Evolutionary conservation across 1,284 basidiomycete genomes (phyloP), one percentile per base, ranked within the genome.

Genomic region (Calocybe gambosa): DNA sequence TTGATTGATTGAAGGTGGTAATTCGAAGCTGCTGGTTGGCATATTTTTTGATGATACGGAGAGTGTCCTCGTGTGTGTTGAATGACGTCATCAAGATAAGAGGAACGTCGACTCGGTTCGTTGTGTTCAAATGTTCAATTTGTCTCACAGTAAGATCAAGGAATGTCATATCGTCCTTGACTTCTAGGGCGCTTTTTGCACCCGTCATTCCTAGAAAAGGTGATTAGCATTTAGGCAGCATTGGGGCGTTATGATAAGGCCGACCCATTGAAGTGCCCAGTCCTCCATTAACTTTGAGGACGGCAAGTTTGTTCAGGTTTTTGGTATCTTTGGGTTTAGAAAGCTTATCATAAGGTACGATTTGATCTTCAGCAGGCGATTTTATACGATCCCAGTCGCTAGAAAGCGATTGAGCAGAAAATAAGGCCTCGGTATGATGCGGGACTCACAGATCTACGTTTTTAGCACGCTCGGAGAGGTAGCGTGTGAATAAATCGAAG

Each of bases 41-140:
- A 70, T 99, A 99, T 73, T 99, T 99, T 70, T 98, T 96, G 73
- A 99, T 99, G 74, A 98, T 96, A 51, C 94, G 88, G 49, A 92
- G 79, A 40, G 93, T 96, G 67, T 96, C 93, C 45, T 95, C 93
- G 66, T 95, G 94, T 35, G 96, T 98, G 78, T 99, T 98, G 85
- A 99, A 98, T 54, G 93, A 97, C 63, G 96, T 98, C 95, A 99
- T 99, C 64, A 99, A 84, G 71, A 98, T 95, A 65, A 99, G 90
- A 12, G 95, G 94, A 39, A 98, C 94, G 70, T 96, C 82, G 57
- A 84, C 83, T 39, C 74, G 74, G 61, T 70, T 69, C 45, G 78
- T 78, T 42, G 83, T 87, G 68, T 87, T 87, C 61, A 87, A 79
- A 57, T 87, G 85, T 63, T 99, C 95, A 59, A 99, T 98, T 71